Conservation (phyloP, 2,329 filamentous ascomycete genomes). For the Nemania sp. region DNA sequence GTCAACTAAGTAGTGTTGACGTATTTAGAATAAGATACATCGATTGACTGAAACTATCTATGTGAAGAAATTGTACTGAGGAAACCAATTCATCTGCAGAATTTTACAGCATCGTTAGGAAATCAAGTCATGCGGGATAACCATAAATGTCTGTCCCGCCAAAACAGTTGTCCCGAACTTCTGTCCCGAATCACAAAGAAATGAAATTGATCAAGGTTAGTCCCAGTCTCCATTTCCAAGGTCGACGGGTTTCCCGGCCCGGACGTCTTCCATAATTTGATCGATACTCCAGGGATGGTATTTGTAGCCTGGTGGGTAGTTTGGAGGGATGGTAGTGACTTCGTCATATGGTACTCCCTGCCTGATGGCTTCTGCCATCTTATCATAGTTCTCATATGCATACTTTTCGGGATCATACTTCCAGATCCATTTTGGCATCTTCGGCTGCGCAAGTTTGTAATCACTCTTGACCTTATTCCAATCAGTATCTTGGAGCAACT, state of each 20-base stretch:
- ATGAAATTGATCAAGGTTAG: no score
- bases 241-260: slow-evolving; percentile 39
- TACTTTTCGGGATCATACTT: slow-evolving; percentile 44
- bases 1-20: no score
- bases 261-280: slow-evolving; percentile 44
- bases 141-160: no score
- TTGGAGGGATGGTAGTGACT: slow-evolving; percentile 38
- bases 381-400: slow-evolving; percentile 41
- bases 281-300: slow-evolving; percentile 48
- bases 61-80: no score
- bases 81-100: no score
- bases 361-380: slow-evolving; percentile 39
- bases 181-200: no score
- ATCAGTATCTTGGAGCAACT: slow-evolving; percentile 43
- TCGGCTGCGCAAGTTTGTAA: slow-evolving; percentile 42
- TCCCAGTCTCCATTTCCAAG: slow-evolving; percentile 41
- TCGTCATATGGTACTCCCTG: slow-evolving; percentile 37
- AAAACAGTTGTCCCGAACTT: no score
- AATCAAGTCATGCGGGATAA: no score
- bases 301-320: slow-evolving; percentile 42
- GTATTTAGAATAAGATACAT: no score
- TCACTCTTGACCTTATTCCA: slow-evolving; percentile 40
- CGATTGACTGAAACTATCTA: no score
- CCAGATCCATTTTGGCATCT: slow-evolving; percentile 44
- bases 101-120: no score